Conservation (phyloP, 257 asterid genomes). For the Gynochthodes officinalis region DNA sequence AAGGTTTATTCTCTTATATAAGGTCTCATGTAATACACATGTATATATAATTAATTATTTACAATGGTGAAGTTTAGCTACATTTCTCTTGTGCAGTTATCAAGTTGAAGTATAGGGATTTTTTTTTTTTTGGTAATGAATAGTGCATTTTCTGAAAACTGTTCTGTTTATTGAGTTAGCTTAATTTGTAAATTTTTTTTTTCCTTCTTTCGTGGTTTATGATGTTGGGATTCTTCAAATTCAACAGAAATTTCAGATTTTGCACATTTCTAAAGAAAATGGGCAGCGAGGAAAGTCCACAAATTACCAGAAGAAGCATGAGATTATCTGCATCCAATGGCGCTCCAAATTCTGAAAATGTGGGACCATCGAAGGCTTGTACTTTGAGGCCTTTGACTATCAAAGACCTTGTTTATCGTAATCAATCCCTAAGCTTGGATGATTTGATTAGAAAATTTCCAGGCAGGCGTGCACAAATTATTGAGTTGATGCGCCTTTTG, state of each 20-base stretch:
- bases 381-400: slow-evolving; percentile 26
- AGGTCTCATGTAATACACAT: background rate
- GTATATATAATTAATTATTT: background rate
- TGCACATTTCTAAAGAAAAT: slow-evolving; percentile 30
- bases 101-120: background rate
- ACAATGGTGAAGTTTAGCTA: background rate
- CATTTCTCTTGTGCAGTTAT: background rate
- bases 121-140: background rate
- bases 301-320: slow-evolving; percentile 52
- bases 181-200: background rate
- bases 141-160: background rate
- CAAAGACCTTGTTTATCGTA: slow-evolving; percentile 46
- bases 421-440: slow-evolving; percentile 43
- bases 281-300: slow-evolving; percentile 50
- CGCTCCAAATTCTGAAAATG: slow-evolving; percentile 36
- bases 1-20: background rate
- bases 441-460: slow-evolving; percentile 63
- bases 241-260: background rate
- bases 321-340: slow-evolving; percentile 44
- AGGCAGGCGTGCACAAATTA: slow-evolving; percentile 61
- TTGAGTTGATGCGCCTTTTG: slow-evolving; percentile 50
- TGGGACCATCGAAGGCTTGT: slow-evolving; percentile 30
- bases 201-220: background rate
- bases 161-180: background rate
- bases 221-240: background rate